Conservation (phyloP, 2,329 filamentous ascomycete genomes). For the Neonectria magnoliae region DNA sequence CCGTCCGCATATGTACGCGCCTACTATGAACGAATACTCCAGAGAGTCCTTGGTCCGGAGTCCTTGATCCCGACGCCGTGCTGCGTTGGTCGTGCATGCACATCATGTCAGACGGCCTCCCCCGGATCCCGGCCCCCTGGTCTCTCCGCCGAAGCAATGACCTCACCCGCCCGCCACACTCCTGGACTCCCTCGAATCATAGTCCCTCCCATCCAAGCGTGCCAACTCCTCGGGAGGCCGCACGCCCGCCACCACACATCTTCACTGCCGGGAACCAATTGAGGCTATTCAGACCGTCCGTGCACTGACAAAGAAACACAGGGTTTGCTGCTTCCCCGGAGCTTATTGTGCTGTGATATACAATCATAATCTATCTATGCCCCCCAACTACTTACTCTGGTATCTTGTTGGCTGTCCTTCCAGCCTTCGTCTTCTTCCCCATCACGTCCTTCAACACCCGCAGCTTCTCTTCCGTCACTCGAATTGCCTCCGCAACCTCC, state of each 20-base stretch:
- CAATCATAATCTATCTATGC: conserved; percentile 36
- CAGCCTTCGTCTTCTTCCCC: conserved; percentile 55
- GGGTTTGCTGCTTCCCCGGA: conserved; percentile 34
- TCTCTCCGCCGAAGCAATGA: neutral
- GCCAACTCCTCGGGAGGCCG: conserved; percentile 2
- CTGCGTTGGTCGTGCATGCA: conserved; percentile 4
- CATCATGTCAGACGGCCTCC: conserved; percentile 23
- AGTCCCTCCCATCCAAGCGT: neutral
- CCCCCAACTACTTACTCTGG: conserved; percentile 29
- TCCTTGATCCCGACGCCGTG: neutral
- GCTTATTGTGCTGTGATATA: conserved; percentile 30
- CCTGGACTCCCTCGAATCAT: neutral
- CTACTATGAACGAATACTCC: too few species aligned
- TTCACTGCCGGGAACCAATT: conserved; percentile 4
- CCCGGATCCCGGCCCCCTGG: conserved; percentile 7
- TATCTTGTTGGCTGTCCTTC: conserved; percentile 20
- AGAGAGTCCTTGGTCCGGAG: neutral
- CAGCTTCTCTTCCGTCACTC: conserved; percentile 86
- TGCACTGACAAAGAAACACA: conserved; percentile 39
- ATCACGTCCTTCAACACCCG: conserved; percentile 78
- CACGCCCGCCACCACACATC: neutral
- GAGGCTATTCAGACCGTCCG: neutral
- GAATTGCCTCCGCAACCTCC: conserved; percentile 82
- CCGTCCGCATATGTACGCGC: neutral
- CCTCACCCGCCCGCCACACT: conserved; percentile 5